phyloP scores from a whole-genome alignment of 768 basidiomycete genomes.

The Suillus alpinus region DNA sequence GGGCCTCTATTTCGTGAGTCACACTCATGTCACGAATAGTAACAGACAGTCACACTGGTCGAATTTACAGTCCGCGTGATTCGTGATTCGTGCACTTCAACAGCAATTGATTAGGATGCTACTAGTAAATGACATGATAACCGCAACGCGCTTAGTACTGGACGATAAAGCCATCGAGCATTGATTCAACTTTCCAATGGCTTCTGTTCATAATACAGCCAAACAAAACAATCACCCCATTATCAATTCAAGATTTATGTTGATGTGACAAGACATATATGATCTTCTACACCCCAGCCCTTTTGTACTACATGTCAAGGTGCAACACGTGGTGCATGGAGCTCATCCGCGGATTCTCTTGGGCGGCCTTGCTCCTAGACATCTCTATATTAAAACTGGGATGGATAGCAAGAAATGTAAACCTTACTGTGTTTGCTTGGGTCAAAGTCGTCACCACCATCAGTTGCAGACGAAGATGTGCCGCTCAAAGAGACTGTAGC shows the following conservation, averaged over 20 bases:
- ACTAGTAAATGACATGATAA: too few species aligned
- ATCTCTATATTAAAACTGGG: not conserved
- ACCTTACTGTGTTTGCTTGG: slow-evolving; percentile 27
- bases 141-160: not conserved
- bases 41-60: too few species aligned
- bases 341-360: not conserved
- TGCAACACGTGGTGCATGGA: not conserved
- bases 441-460: slow-evolving; percentile 25
- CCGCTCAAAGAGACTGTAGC: slow-evolving; percentile 30
- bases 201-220: not conserved
- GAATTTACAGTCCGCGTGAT: too few species aligned
- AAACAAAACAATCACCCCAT: not conserved
- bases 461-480: slow-evolving; percentile 29
- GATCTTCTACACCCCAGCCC: not conserved
- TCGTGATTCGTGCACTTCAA: too few species aligned
- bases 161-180: not conserved
- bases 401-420: not conserved
- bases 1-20: too few species aligned
- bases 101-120: too few species aligned
- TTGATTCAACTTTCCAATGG: not conserved
- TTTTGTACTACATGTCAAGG: not conserved
- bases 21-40: too few species aligned
- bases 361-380: not conserved
- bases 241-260: not conserved
- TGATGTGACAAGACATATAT: not conserved